Percentiles rank a stretch among this genome's conserved stretches.
Evolutionary conservation across 192 early-diverging fungal species (phyloP).

Genomic region (Backusella morwellensis): DNA sequence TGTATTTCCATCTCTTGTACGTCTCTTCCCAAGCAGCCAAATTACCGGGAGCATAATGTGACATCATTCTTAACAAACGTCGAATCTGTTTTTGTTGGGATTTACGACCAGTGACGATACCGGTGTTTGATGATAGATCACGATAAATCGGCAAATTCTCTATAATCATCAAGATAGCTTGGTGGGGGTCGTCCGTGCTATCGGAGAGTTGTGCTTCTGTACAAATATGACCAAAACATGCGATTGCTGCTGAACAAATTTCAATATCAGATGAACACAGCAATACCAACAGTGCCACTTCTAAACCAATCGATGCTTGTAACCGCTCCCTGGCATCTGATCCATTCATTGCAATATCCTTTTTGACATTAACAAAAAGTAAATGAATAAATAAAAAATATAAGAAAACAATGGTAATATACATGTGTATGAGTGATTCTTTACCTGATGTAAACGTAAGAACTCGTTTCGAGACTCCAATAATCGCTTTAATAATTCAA

Average conservation of each 20-base stretch:
- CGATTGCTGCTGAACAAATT: conserved; percentile 54
- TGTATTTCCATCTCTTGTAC: conserved; percentile 69
- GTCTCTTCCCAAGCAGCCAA: conserved; percentile 83
- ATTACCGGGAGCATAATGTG: conserved; percentile 67
- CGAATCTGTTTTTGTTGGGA: conserved; percentile 79
- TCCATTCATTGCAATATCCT: conserved; percentile 51
- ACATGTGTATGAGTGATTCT: too few relatives aligned
- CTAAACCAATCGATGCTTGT: conserved; percentile 67
- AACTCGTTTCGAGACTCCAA: conserved; percentile 65
- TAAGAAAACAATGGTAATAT: background rate
- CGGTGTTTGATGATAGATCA: conserved; percentile 55
- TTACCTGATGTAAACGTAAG: conserved; percentile 47
- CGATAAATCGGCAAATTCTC: conserved; percentile 70
- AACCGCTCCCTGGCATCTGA: conserved; percentile 63
- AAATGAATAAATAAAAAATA: background rate
- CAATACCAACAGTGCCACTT: conserved; percentile 73
- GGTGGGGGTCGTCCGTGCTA: conserved; percentile 44
- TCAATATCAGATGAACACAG: conserved; percentile 73
- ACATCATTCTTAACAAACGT: conserved; percentile 63
- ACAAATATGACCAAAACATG: conserved; percentile 70
- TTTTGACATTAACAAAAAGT: background rate
- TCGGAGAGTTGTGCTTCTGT: conserved; percentile 72
- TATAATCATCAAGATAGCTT: conserved; percentile 54
- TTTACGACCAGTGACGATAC: conserved; percentile 58
- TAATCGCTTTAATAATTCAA: conserved; percentile 66